Percentiles rank a stretch among this genome's conserved stretches.
Conservation (phyloP, 441 rosid species). For the Manihot esculenta region DNA sequence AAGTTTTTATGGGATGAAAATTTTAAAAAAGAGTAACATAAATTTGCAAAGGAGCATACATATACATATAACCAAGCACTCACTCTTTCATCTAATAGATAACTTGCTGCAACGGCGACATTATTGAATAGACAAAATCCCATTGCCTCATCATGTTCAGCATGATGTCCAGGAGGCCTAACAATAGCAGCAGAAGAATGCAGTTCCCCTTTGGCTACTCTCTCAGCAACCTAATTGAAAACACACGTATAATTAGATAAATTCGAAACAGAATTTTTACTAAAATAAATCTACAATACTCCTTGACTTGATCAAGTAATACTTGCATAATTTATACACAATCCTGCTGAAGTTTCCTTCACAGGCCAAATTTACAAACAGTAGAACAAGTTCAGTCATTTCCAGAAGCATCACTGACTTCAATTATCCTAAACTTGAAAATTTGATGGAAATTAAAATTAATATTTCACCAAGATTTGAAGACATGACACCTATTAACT, state of each 20-base stretch:
- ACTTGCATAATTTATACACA: neutral
- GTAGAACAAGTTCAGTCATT: neutral
- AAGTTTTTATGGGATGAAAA: neutral
- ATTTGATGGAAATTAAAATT: neutral
- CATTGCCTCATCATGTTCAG: conserved; percentile 81
- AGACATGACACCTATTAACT: neutral
- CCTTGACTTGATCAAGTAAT: neutral
- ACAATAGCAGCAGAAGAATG: conserved; percentile 80
- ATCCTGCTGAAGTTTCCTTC: neutral
- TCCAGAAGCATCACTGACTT: neutral
- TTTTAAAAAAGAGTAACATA: neutral
- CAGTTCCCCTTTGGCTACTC: conserved; percentile 81
- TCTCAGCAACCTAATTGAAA: conserved; percentile 55
- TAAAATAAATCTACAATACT: neutral
- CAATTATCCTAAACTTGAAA: neutral
- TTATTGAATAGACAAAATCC: conserved; percentile 95
- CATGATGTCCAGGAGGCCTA: conserved; percentile 98
- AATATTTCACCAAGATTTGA: neutral
- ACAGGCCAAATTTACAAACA: neutral
- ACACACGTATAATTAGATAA: conserved; percentile 10
- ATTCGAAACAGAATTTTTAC: neutral
- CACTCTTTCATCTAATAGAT: conserved; percentile 66
- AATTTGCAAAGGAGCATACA: neutral
- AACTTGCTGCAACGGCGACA: conserved; percentile 83
- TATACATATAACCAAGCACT: conserved; percentile 19